A percentile compares a stretch with the other conserved stretches of the same genome.
These are phyloP conservation scores for Fusarium albidum DNA, from an alignment of 2,329 filamentous ascomycete genomes.

Conservation along the genomic window DNA sequence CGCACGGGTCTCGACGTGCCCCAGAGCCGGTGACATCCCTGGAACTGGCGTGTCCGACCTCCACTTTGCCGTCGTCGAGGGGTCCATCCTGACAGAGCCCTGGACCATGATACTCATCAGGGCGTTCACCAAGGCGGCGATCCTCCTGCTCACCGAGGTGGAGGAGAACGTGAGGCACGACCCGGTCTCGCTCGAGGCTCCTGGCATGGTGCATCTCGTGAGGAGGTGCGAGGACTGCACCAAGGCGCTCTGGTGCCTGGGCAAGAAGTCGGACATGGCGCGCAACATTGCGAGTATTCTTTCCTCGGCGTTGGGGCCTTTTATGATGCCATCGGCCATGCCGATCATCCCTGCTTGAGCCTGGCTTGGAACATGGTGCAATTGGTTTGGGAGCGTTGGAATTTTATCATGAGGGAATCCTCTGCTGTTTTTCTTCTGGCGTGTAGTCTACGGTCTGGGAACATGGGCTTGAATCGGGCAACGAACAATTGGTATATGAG, in stretches of 20 bases:
- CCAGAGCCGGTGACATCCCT: constrained; percentile 37
- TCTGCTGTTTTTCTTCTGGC: neutral
- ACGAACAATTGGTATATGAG: constrained; percentile 6
- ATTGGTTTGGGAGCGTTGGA: neutral
- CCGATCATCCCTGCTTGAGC: constrained; percentile 23
- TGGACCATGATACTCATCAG: constrained; percentile 66
- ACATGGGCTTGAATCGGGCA: neutral
- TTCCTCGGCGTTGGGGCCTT: constrained; percentile 37
- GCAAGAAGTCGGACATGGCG: constrained; percentile 62
- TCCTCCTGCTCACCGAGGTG: constrained; percentile 47
- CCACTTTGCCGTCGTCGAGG: constrained; percentile 62
- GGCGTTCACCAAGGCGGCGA: constrained; percentile 58
- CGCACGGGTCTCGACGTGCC: constrained; percentile 54
- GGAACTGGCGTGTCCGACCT: constrained; percentile 48
- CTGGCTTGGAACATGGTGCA: constrained; percentile 28
- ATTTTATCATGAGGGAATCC: neutral
- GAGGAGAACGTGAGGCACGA: constrained; percentile 42
- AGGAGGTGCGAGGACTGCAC: constrained; percentile 57
- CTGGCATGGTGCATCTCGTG: constrained; percentile 39
- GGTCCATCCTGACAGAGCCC: constrained; percentile 66
- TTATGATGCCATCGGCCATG: constrained; percentile 33
- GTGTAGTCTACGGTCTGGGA: constrained; percentile 8
- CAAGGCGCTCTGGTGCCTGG: constrained; percentile 61
- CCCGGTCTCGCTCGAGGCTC: constrained; percentile 31
- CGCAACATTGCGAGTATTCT: constrained; percentile 40